These are phyloP conservation scores for Candida tibetensis DNA, from an alignment of 805 yeast genomes.

Conservation along the genomic window DNA sequence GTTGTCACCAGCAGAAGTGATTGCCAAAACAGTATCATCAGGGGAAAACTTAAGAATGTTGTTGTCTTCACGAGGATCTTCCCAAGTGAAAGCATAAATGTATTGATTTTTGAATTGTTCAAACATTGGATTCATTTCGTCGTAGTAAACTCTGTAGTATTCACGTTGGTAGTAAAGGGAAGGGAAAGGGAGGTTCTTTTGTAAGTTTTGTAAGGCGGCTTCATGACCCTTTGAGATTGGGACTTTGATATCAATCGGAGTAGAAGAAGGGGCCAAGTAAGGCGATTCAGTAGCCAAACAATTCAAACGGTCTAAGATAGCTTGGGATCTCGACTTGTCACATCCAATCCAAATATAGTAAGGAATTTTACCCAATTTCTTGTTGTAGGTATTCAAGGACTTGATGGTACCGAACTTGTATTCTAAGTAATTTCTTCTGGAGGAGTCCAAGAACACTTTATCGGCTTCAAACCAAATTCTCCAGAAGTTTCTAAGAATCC, in stretches of 20 bases:
- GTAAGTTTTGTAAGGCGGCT: slow-evolving; percentile 63
- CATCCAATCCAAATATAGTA: slow-evolving; percentile 81
- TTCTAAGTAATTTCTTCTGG: slow-evolving; percentile 80
- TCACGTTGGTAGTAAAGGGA: slow-evolving; percentile 76
- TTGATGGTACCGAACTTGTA: slow-evolving; percentile 80
- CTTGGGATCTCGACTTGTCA: slow-evolving; percentile 35
- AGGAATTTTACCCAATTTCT: slow-evolving; percentile 67
- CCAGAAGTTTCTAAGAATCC: slow-evolving; percentile 82
- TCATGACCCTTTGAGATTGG: slow-evolving; percentile 70
- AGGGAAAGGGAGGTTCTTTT: slow-evolving; percentile 72
- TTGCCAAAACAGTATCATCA: slow-evolving; percentile 73
- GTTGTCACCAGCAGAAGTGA: slow-evolving; percentile 86
- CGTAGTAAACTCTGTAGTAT: slow-evolving; percentile 77
- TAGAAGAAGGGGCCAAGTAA: slow-evolving; percentile 60
- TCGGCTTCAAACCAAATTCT: slow-evolving; percentile 86
- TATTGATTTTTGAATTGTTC: slow-evolving; percentile 74
- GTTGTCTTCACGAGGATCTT: slow-evolving; percentile 81
- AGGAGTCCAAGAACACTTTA: slow-evolving; percentile 72
- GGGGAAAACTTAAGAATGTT: slow-evolving; percentile 57
- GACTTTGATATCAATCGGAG: slow-evolving; percentile 24
- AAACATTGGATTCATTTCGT: slow-evolving; percentile 64
- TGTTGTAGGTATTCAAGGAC: slow-evolving; percentile 66
- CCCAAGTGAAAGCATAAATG: slow-evolving; percentile 89
- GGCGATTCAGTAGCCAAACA: slow-evolving; percentile 82
- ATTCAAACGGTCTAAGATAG: slow-evolving; percentile 60